Conservation (phyloP, 202 grass and related monocot genomes). For the Musa balbisiana region DNA sequence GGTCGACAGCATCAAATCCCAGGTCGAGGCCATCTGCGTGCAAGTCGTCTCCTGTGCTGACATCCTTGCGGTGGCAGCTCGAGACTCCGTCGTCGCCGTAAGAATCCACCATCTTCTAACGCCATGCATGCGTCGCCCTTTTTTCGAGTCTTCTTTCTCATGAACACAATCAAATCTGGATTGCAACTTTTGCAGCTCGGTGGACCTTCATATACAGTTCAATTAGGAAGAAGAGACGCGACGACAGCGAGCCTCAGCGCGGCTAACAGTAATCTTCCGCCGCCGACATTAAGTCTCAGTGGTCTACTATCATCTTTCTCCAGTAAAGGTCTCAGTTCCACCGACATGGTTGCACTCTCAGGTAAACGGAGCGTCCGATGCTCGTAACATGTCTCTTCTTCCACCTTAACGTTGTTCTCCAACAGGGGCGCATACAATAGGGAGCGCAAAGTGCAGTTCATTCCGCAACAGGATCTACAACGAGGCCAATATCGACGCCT, state of each 20-base stretch:
- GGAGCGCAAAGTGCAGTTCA: slow-evolving; percentile 39
- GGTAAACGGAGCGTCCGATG: slow-evolving; percentile 18
- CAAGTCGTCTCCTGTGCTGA: slow-evolving; percentile 62
- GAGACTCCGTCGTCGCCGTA: slow-evolving; percentile 53
- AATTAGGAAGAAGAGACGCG: slow-evolving; percentile 41
- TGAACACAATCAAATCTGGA: no score
- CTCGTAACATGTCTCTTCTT: no score
- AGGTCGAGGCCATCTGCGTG: slow-evolving; percentile 37
- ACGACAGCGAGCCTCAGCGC: slow-evolving; percentile 38
- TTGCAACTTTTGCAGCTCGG: slow-evolving; percentile 25
- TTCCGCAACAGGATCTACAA: slow-evolving; percentile 43
- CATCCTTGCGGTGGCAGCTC: slow-evolving; percentile 51
- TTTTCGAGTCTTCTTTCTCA: no score
- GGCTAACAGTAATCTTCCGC: slow-evolving; percentile 48
- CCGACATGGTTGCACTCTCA: slow-evolving; percentile 69
- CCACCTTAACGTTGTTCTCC: not conserved
- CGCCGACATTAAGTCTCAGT: slow-evolving; percentile 32
- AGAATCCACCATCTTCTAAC: not conserved
- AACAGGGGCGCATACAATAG: slow-evolving; percentile 41
- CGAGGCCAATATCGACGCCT: slow-evolving; percentile 39
- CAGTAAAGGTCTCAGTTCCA: slow-evolving; percentile 36
- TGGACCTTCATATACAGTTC: slow-evolving; percentile 44
- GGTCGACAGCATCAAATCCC: slow-evolving; percentile 52
- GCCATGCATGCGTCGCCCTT: not conserved
- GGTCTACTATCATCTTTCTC: slow-evolving; percentile 38